phyloP scores from a whole-genome alignment of 1,139 yeast species.

The Blastobotrys buckinghamii region DNA sequence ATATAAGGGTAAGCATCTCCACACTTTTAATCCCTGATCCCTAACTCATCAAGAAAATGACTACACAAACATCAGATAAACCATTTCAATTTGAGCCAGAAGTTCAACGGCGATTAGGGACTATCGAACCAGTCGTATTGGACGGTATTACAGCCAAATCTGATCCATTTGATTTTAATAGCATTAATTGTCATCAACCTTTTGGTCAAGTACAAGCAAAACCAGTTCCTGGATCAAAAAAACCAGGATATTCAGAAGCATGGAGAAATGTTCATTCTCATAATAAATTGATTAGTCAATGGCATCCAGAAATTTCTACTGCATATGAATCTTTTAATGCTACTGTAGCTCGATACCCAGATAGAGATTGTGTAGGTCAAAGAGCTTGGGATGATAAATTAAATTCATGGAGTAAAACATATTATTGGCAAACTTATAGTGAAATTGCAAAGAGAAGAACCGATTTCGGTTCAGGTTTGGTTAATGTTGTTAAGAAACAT shows the following conservation, averaged over 20 bases:
- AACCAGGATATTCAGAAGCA: conserved; percentile 47
- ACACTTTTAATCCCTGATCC: neutral
- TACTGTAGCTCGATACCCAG: conserved; percentile 36
- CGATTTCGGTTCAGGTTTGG: conserved; percentile 60
- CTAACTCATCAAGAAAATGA: neutral
- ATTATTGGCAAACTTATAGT: conserved; percentile 45
- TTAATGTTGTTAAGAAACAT: conserved; percentile 35
- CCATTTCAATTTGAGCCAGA: conserved; percentile 16
- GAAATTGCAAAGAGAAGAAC: conserved; percentile 40
- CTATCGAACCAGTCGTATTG: neutral
- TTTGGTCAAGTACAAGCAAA: conserved; percentile 32
- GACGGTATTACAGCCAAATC: conserved; percentile 7
- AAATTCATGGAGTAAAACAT: conserved; percentile 39
- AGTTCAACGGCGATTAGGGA: conserved; percentile 13
- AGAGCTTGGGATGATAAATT: conserved; percentile 42
- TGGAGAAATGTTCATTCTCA: conserved; percentile 43
- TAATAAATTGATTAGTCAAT: conserved; percentile 39
- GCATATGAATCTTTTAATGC: conserved; percentile 45
- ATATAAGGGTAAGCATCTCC: neutral
- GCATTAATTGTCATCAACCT: conserved; percentile 3
- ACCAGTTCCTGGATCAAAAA: conserved; percentile 43
- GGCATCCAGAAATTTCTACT: conserved; percentile 49
- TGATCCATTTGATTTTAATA: conserved; percentile 1
- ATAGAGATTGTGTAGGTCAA: conserved; percentile 46
- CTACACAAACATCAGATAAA: conserved; percentile 5